Percentiles rank a stretch among this genome's conserved stretches.
phyloP scores from a whole-genome alignment of 2,329 filamentous ascomycete species.

The Fusarium palustre region DNA sequence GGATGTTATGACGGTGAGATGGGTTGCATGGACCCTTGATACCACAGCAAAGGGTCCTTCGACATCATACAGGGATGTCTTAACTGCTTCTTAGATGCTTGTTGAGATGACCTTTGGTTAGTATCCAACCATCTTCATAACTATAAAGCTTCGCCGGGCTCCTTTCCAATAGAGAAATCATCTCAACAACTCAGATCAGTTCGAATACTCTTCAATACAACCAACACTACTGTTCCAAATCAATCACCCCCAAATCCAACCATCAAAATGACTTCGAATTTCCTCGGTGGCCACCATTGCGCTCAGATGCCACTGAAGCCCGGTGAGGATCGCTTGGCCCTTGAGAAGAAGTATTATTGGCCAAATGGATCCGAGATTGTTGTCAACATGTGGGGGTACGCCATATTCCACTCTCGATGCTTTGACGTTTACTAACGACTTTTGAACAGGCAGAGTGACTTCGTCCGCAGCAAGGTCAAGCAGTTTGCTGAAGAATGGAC shows the following conservation, averaged over 20 bases:
- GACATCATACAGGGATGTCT: background rate
- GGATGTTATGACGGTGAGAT: background rate
- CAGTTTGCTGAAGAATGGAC: background rate
- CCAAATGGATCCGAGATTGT: background rate
- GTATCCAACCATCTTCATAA: no score
- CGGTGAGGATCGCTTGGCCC: background rate
- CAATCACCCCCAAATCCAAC: background rate
- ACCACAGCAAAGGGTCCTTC: no score
- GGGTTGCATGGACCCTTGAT: background rate
- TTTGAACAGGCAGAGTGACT: background rate
- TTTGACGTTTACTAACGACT: background rate
- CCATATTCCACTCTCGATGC: fast-evolving
- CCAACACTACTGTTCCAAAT: background rate
- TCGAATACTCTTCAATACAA: background rate
- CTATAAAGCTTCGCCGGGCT: background rate
- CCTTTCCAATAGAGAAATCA: background rate
- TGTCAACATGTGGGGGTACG: constrained; percentile 4
- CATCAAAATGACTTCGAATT: background rate
- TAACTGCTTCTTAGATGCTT: no score
- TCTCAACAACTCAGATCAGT: background rate
- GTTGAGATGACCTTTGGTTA: no score
- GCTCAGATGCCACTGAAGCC: background rate
- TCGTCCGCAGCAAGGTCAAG: background rate
- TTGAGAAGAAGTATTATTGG: background rate
- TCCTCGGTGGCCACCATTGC: background rate